phyloP scores from a whole-genome alignment of 176 grass and related monocot species.

The Bonia amplexicaulis region DNA sequence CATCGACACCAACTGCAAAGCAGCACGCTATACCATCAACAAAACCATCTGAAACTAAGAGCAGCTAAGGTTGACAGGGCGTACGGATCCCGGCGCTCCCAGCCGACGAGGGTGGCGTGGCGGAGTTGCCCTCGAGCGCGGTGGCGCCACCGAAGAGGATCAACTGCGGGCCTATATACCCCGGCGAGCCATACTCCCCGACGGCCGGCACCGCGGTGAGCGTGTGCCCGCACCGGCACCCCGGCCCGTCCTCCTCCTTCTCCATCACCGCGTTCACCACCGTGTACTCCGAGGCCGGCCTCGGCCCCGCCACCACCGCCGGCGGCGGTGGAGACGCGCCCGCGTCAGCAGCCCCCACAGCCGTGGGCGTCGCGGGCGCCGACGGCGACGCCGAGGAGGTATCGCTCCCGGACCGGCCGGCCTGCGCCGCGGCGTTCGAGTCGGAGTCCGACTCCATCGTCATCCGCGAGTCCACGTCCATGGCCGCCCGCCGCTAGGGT shows the following conservation, averaged over 20 bases:
- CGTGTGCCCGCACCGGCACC: slow-evolving; percentile 93
- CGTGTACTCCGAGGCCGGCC: slow-evolving; percentile 76
- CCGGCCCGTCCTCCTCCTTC: slow-evolving; percentile 83
- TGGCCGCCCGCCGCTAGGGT: slow-evolving; percentile 31
- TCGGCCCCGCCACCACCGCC: slow-evolving; percentile 29
- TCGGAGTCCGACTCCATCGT: slow-evolving; percentile 50
- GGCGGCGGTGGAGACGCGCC: not conserved
- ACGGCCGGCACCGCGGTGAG: slow-evolving; percentile 71
- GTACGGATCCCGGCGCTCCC: slow-evolving; percentile 87
- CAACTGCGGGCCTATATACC: slow-evolving; percentile 54
- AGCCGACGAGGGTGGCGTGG: slow-evolving; percentile 57
- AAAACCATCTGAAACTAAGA: not conserved
- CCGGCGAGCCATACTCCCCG: slow-evolving; percentile 67
- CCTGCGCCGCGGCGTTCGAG: slow-evolving; percentile 25
- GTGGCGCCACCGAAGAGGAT: slow-evolving; percentile 92
- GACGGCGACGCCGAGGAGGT: slow-evolving; percentile 32
- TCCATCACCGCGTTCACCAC: slow-evolving; percentile 66
- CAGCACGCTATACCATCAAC: not conserved
- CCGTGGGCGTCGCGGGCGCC: slow-evolving; percentile 1
- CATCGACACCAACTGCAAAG: not conserved
- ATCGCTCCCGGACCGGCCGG: slow-evolving; percentile 25
- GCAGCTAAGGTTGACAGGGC: not conserved
- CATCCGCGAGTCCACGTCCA: slow-evolving; percentile 55
- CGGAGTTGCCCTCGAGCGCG: slow-evolving; percentile 77
- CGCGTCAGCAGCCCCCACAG: not conserved